These are phyloP conservation scores for Aspergillus fumigatiaffinis DNA, from an alignment of 2,329 filamentous ascomycete genomes.

Conservation along the genomic window DNA sequence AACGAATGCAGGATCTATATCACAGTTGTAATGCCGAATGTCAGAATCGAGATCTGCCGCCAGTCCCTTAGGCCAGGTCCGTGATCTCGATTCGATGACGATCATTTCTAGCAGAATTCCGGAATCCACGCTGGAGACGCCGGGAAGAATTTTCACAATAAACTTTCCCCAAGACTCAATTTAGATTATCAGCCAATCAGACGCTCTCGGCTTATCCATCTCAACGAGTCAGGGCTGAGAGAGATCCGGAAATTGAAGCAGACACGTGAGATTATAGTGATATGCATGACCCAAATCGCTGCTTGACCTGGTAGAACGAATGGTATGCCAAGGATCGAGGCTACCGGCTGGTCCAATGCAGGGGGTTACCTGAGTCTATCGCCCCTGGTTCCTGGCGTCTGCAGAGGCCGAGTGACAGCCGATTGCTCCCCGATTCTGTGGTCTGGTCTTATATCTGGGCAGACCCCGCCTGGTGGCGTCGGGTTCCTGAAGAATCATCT, in stretches of 20 bases:
- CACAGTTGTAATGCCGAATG: not conserved
- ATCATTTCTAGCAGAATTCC: not conserved
- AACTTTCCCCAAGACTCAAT: not conserved
- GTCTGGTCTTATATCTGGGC: not conserved
- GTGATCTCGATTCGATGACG: not conserved
- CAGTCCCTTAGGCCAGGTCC: not conserved
- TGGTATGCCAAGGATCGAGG: not conserved
- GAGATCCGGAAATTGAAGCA: not conserved
- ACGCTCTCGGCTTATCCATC: not conserved
- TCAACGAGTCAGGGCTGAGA: not conserved
- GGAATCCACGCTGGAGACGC: not conserved
- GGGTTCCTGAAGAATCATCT: not conserved
- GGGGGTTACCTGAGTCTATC: not conserved
- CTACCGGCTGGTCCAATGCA: not conserved
- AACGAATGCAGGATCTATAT: not conserved
- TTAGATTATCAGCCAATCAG: not conserved
- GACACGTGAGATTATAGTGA: not conserved
- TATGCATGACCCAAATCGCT: too few species aligned
- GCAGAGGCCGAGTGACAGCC: not conserved
- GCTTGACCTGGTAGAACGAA: not conserved
- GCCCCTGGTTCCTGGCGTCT: not conserved
- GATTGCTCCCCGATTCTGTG: too few species aligned
- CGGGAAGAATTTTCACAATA: not conserved
- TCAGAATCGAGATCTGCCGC: not conserved
- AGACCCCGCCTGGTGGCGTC: not conserved